A percentile compares a stretch with the other conserved stretches of the same genome.
phyloP scores from a whole-genome alignment of 2,329 filamentous ascomycete genomes.

The Aureobasidium pullulans region DNA sequence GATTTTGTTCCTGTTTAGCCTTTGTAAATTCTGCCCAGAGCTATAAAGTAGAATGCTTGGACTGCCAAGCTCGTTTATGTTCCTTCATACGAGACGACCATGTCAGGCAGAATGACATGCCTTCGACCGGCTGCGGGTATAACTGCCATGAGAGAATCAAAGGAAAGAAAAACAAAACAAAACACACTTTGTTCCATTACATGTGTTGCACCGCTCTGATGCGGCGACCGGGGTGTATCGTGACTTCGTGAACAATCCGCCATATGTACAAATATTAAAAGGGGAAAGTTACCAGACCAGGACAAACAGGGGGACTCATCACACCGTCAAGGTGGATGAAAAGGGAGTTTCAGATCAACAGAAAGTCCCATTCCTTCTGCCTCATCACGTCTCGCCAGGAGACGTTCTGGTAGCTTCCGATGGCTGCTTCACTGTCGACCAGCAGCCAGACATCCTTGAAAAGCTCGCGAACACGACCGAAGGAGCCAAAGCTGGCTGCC shows the following conservation, averaged over 20 bases:
- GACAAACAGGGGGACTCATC: neutral
- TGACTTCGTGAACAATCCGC: neutral
- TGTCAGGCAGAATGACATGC: neutral
- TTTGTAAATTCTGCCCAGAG: neutral
- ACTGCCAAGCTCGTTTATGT: neutral
- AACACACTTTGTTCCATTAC: neutral
- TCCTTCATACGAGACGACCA: neutral
- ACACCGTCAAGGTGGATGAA: neutral
- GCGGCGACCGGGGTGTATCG: neutral
- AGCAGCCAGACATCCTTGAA: conserved; percentile 74
- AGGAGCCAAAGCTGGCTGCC: conserved; percentile 70
- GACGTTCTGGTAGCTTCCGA: conserved; percentile 56
- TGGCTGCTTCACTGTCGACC: conserved; percentile 55
- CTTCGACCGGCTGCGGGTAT: neutral
- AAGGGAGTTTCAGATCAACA: conserved; percentile 61
- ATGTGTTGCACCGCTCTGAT: neutral
- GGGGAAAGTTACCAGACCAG: conserved; percentile 8
- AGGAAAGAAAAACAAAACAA: neutral
- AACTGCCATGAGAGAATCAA: neutral
- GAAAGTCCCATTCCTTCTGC: conserved; percentile 83
- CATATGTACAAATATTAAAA: conserved; percentile 6
- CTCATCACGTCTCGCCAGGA: conserved; percentile 95
- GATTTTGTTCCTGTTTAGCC: neutral
- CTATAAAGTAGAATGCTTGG: neutral
- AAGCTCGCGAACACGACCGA: conserved; percentile 72